Percentiles rank a stretch among this genome's conserved stretches.
These are phyloP conservation scores for Ziziphus jujuba DNA, from an alignment of 306 rosid species.

Conservation along the genomic window DNA sequence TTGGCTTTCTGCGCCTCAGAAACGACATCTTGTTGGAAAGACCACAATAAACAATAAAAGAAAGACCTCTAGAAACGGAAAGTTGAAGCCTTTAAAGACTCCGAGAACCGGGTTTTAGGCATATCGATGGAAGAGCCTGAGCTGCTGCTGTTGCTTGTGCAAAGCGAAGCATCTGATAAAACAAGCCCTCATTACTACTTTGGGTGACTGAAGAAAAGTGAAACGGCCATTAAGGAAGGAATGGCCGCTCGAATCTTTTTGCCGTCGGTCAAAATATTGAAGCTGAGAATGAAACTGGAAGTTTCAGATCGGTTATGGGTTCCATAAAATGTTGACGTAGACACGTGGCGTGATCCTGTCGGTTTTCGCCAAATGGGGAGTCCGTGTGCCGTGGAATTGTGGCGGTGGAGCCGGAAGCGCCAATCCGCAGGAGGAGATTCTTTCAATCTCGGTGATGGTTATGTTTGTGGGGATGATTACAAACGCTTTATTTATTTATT, in stretches of 20 bases:
- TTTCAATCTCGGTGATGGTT: too few species aligned
- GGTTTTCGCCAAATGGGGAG: too few species aligned
- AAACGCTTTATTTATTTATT: too few species aligned
- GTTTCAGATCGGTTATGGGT: conserved; percentile 18
- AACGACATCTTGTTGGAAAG: conserved; percentile 49
- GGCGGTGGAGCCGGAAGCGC: too few species aligned
- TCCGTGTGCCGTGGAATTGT: too few species aligned
- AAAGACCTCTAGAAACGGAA: not conserved
- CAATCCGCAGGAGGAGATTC: too few species aligned
- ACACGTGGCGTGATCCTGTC: conserved; percentile 16
- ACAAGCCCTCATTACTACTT: not conserved
- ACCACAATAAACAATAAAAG: not conserved
- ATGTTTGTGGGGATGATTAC: too few species aligned
- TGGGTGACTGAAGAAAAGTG: not conserved
- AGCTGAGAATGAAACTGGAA: not conserved
- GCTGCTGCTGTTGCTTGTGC: not conserved
- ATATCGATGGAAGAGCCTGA: conserved; percentile 11
- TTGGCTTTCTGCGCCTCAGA: conserved; percentile 55
- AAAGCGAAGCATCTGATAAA: conserved; percentile 18
- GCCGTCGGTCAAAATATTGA: not conserved
- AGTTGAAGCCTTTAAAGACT: conserved; percentile 5
- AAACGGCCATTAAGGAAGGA: conserved; percentile 17
- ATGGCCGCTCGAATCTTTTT: not conserved
- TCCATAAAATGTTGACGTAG: not conserved
- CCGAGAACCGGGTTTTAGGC: not conserved